Conservation (phyloP, 169 alveolate genomes). For the Plasmodium fragile region DNA sequence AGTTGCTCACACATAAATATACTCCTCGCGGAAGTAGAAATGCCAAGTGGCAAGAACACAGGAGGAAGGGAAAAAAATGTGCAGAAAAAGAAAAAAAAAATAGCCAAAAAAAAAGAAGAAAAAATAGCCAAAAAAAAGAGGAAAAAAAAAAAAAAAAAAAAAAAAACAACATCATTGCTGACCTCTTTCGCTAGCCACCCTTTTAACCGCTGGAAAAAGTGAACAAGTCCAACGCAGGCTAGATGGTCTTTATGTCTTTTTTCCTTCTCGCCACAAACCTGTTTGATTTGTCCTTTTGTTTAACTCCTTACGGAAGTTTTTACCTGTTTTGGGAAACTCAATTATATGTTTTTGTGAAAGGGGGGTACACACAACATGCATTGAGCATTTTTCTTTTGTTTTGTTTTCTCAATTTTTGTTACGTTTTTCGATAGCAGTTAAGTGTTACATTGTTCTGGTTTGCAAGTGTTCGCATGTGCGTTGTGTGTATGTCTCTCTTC, state of each 20-base stretch:
- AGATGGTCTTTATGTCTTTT: slow-evolving; percentile 1
- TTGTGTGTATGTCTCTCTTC: neutral
- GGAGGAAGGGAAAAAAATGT: neutral
- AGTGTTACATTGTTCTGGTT: neutral
- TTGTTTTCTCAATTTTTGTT: neutral
- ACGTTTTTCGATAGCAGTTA: neutral
- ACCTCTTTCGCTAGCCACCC: neutral
- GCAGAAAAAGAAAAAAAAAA: neutral
- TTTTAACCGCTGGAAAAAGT: neutral
- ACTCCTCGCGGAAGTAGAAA: slow-evolving; percentile 11
- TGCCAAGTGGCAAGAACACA: neutral
- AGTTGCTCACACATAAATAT: neutral
- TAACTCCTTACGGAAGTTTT: neutral
- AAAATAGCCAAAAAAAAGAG: neutral
- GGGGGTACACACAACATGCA: neutral
- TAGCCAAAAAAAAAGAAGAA: too few relatives aligned
- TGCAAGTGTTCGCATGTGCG: neutral
- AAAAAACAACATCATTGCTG: slow-evolving; percentile 35
- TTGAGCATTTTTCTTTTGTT: neutral
- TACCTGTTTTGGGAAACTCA: slow-evolving; percentile 1
- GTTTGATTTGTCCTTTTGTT: slow-evolving; percentile 13
- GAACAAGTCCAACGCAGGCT: slow-evolving; percentile 14
- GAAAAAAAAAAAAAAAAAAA: neutral
- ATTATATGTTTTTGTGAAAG: neutral
- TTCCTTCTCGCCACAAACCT: neutral